These are phyloP conservation scores for Hypomyces perniciosus DNA, from an alignment of 2,329 filamentous ascomycete genomes.

Conservation along the genomic window DNA sequence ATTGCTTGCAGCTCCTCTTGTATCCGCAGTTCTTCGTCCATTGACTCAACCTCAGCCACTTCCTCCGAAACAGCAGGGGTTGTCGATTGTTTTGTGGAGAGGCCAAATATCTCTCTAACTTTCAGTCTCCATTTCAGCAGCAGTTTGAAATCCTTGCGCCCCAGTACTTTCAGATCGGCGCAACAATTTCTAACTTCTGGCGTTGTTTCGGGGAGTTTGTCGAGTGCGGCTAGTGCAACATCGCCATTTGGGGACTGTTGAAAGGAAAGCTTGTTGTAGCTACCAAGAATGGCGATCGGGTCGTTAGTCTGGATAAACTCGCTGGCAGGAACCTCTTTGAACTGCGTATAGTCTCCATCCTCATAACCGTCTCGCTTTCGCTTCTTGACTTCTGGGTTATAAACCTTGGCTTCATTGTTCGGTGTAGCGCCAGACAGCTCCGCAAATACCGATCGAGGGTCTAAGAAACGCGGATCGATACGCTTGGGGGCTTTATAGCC, in stretches of 20 bases:
- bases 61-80: slow-evolving; percentile 49
- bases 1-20: slow-evolving; percentile 81
- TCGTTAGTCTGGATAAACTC: slow-evolving; percentile 93
- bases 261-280: slow-evolving; percentile 78
- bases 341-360: slow-evolving; percentile 88
- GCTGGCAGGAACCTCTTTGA: slow-evolving; percentile 80
- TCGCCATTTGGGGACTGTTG: slow-evolving; percentile 74
- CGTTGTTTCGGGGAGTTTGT: slow-evolving; percentile 82
- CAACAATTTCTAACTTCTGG: slow-evolving; percentile 74
- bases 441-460: slow-evolving; percentile 84
- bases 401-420: slow-evolving; percentile 97
- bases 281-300: slow-evolving; percentile 85
- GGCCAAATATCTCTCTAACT: slow-evolving; percentile 84
- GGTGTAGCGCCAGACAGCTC: slow-evolving; percentile 79
- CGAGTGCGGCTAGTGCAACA: slow-evolving; percentile 77
- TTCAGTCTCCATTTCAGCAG: slow-evolving; percentile 84
- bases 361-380: slow-evolving; percentile 96
- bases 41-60: slow-evolving; percentile 74
- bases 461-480: slow-evolving; percentile 87
- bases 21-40: slow-evolving; percentile 91
- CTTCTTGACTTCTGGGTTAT: slow-evolving; percentile 96
- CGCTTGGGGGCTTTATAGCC: slow-evolving; percentile 93
- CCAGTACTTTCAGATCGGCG: slow-evolving; percentile 79
- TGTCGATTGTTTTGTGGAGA: slow-evolving; percentile 65
- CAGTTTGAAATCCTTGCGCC: slow-evolving; percentile 88